Evolutionary conservation across 75 land plant species (phyloP).

Genomic region (Picea sitchensis): DNA sequence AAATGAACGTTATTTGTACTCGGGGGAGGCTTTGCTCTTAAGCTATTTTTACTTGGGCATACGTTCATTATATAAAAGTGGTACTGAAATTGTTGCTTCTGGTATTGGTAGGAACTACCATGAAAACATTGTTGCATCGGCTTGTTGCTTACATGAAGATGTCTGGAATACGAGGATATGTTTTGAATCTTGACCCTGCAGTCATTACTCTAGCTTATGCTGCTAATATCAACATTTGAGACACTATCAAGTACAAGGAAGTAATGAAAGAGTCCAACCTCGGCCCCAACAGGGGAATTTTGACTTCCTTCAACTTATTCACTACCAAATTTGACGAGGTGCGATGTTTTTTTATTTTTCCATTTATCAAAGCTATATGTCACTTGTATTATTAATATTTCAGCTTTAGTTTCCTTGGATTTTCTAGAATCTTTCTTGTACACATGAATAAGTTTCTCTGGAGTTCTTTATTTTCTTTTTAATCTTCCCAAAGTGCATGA

Average conservation of each 20-base stretch:
- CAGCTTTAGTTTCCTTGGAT: too few relatives aligned
- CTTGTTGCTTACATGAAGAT: slow-evolving; percentile 68
- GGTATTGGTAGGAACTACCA: slow-evolving; percentile 75
- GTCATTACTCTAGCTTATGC: slow-evolving; percentile 85
- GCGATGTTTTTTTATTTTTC: background rate
- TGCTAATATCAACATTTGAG: slow-evolving; percentile 97
- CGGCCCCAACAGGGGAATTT: slow-evolving; percentile 97
- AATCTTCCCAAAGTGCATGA: too few relatives aligned
- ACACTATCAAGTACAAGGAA: slow-evolving; percentile 94
- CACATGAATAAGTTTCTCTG: too few relatives aligned
- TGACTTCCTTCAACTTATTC: slow-evolving; percentile 93
- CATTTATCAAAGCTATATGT: too few relatives aligned
- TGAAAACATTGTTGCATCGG: slow-evolving; percentile 86
- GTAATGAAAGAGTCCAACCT: slow-evolving; percentile 98
- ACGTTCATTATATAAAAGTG: too few relatives aligned
- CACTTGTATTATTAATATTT: too few relatives aligned
- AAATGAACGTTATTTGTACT: background rate
- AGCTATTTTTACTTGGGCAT: too few relatives aligned
- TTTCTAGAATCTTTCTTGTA: too few relatives aligned
- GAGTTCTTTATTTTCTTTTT: too few relatives aligned
- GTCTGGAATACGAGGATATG: slow-evolving; percentile 71
- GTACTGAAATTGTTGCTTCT: background rate
- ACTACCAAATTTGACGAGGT: slow-evolving; percentile 99
- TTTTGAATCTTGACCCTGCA: slow-evolving; percentile 95
- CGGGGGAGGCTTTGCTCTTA: background rate